Percentiles rank a stretch among this genome's conserved stretches.
These are phyloP conservation scores for Phaeophleospora eucalypticola DNA, from an alignment of 2,329 filamentous ascomycete genomes.

Conservation along the genomic window DNA sequence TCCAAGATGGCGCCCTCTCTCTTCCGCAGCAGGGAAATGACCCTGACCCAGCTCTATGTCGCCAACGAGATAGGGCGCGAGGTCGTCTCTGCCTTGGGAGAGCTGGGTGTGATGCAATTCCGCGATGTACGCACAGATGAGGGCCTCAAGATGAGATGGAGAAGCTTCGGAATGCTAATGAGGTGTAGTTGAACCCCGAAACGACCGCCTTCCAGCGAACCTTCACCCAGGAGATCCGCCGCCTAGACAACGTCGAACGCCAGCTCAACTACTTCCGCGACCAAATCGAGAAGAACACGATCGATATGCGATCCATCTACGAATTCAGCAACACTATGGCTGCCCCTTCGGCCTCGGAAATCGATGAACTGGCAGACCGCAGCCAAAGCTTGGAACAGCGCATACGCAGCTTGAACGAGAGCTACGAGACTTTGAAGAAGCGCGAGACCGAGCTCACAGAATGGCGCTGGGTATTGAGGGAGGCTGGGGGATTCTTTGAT, in stretches of 20 bases:
- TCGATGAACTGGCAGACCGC: constrained; percentile 90
- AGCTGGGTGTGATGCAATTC: constrained; percentile 95
- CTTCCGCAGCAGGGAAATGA: constrained; percentile 99
- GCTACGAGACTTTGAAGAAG: constrained; percentile 97
- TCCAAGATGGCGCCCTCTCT: constrained; percentile 66
- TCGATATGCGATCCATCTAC: constrained; percentile 82
- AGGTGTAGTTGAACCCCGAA: constrained; percentile 76
- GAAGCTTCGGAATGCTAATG: constrained; percentile 18
- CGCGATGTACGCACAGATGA: constrained; percentile 68
- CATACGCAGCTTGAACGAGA: constrained; percentile 88
- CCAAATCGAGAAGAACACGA: constrained; percentile 91
- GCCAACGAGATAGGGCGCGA: constrained; percentile 98
- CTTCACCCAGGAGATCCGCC: constrained; percentile 94
- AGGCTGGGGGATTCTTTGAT: constrained; percentile 97
- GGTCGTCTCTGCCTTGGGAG: constrained; percentile 91
- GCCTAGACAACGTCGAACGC: constrained; percentile 95
- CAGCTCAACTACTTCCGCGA: constrained; percentile 93
- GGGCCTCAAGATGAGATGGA: background rate
- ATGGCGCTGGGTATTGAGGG: constrained; percentile 95
- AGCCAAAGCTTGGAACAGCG: constrained; percentile 90
- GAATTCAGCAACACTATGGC: constrained; percentile 80
- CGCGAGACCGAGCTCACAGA: constrained; percentile 94
- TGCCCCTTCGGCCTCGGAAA: constrained; percentile 86
- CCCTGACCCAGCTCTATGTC: constrained; percentile 98
- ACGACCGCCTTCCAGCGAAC: constrained; percentile 93